phyloP scores from a whole-genome alignment of 2,329 filamentous ascomycete species.

The Aureobasidium zeae region DNA sequence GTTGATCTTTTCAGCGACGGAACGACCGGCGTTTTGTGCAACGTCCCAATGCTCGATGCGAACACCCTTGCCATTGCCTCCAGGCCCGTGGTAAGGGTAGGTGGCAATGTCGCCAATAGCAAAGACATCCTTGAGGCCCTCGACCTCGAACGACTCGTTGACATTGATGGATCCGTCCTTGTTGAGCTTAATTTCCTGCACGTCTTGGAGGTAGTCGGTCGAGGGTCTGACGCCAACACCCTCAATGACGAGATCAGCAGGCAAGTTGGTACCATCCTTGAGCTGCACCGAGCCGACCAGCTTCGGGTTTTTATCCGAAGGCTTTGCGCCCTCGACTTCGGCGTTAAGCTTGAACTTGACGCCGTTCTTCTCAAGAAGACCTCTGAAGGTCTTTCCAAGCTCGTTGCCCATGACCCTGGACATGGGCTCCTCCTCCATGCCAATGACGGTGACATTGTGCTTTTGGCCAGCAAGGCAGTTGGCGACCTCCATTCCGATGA shows the following conservation, averaged over 20 bases:
- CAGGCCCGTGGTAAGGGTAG: constrained; percentile 87
- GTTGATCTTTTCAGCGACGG: constrained; percentile 68
- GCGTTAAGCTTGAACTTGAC: constrained; percentile 81
- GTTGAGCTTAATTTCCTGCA: constrained; percentile 60
- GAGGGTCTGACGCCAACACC: constrained; percentile 83
- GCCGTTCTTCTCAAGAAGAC: constrained; percentile 70
- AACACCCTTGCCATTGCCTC: constrained; percentile 60
- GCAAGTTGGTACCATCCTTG: constrained; percentile 74
- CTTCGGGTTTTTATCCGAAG: constrained; percentile 56
- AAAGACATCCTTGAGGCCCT: constrained; percentile 71
- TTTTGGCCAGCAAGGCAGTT: constrained; percentile 65
- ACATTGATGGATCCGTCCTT: constrained; percentile 82
- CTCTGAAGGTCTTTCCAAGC: constrained; percentile 73
- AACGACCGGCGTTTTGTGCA: constrained; percentile 81
- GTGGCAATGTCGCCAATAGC: constrained; percentile 93
- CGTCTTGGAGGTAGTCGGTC: constrained; percentile 71
- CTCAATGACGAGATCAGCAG: constrained; percentile 82
- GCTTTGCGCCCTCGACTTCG: constrained; percentile 70
- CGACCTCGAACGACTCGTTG: constrained; percentile 69
- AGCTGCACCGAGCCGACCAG: constrained; percentile 73
- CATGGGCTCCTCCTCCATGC: constrained; percentile 78
- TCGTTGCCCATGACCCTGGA: constrained; percentile 75
- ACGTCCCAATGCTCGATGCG: constrained; percentile 99
- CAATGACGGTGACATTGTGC: constrained; percentile 77
- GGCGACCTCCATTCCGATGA: constrained; percentile 97